Base-by-base conservation (phyloP, 441 rosid species). In the Erodium moschatum region DNA sequence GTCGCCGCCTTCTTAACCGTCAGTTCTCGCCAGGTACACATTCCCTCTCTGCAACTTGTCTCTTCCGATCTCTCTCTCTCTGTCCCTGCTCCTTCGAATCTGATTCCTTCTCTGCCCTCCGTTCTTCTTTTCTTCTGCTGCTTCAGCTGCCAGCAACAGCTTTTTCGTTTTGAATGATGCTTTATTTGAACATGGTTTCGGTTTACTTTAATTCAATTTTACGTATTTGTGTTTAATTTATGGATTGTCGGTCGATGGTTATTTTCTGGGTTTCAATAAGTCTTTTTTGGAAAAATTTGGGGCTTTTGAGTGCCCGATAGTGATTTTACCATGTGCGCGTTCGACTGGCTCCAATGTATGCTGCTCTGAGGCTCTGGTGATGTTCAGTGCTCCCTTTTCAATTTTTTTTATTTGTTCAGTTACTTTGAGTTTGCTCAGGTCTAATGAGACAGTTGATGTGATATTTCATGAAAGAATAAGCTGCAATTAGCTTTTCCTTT, bases 371-470 rank as follows among this genome's bases (percentile, higher is more conserved):
- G 58, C 16, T n/a, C 58, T 13, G 69, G 56, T 24, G 27, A 24
- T 24, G 27, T 24, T 24, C 27, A 24, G 27, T 24, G 27, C 27
- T 50, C n/a, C 16, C 6, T 0, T 13, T 50, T 50, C 16, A 3
- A 4, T 50, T 13, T 50, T 50, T 16, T 50, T n/a, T n/a, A 12
- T 50, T 15, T 50, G 19, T 50, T 50, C 18, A 13, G 58, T 7
- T 50, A 4, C 58, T 15, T 50, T 50, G 58, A 50, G 58, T 50
- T 50, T 50, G 16, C 27, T 24, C 27, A 24, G 27, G 27, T 24
- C 27, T 50, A 50, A 50, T 50, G n/a, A 50, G 58, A 50, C 58
- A 50, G 3, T n/a, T 79, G 85, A 80, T 80, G 85, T 68, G 87
- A 83, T 83, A 58, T 61, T 67, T 77, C 79, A 60, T 76, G 19